Conservation (phyloP, 2,329 filamentous ascomycete species). For the Coniochaeta pulveracea region DNA sequence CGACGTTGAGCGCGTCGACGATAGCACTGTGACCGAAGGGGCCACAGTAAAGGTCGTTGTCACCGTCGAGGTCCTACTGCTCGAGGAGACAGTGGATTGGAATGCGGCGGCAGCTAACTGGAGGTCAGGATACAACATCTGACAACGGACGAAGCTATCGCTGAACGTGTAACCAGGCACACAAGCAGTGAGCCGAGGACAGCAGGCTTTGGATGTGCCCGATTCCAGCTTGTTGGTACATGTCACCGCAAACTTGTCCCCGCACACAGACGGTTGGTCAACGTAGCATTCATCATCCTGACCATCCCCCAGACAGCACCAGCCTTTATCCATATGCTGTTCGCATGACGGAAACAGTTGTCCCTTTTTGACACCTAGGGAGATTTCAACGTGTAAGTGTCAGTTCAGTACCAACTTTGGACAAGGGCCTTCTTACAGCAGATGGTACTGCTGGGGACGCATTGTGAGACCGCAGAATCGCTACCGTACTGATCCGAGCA, state of each 20-base stretch:
- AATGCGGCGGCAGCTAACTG: not conserved
- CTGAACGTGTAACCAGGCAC: not conserved
- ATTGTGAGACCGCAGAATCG: not conserved
- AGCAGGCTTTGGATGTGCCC: not conserved
- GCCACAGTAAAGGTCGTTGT: no score
- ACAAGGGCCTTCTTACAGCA: not conserved
- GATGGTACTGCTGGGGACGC: not conserved
- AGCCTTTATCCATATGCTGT: not conserved
- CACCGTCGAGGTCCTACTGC: no score
- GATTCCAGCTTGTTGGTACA: not conserved
- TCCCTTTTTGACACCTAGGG: not conserved
- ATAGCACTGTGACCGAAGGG: no score
- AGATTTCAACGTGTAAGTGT: no score
- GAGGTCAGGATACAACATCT: not conserved
- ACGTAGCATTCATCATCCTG: not conserved
- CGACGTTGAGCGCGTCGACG: not conserved
- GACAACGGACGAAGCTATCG: not conserved
- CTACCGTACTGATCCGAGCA: not conserved
- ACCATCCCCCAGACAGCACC: not conserved
- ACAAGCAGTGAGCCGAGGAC: not conserved
- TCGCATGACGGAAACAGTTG: not conserved
- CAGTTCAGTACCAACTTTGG: not conserved
- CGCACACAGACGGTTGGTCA: not conserved
- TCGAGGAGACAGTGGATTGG: no score
- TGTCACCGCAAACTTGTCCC: not conserved